Conservation (phyloP, 805 yeast genomes). For the Barnettozyma californica region DNA sequence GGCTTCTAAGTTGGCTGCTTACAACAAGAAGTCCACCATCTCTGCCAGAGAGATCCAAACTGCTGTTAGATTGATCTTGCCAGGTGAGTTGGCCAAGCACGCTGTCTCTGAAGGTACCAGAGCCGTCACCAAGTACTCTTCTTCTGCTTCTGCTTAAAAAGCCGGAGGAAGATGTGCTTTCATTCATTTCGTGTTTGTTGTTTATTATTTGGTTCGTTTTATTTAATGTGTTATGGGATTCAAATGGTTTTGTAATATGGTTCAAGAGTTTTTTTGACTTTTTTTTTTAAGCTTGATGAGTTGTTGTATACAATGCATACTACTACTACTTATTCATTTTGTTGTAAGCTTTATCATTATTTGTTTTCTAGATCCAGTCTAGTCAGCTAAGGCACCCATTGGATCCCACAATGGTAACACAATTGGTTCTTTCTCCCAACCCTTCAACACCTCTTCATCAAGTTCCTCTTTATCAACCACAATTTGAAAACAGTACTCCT, state of each 20-base stretch:
- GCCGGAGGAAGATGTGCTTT: conserved; percentile 2
- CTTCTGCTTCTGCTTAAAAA: conserved; percentile 47
- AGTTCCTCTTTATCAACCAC: conserved; percentile 53
- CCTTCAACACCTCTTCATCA: conserved; percentile 18
- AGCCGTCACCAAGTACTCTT: conserved; percentile 96
- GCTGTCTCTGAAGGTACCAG: conserved; percentile 99
- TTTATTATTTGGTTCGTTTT: conserved; percentile 10
- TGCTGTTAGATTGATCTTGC: conserved; percentile 96
- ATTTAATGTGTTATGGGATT: conserved; percentile 14
- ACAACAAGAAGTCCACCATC: conserved; percentile 97
- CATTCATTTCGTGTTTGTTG: conserved; percentile 9
- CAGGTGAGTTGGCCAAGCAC: conserved; percentile 98
- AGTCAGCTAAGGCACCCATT: conserved; percentile 63
- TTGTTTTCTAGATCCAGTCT: background rate
- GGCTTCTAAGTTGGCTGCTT: conserved; percentile 98
- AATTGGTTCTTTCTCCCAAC: conserved; percentile 38
- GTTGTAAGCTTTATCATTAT: no score
- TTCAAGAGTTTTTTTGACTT: background rate
- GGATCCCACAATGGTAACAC: conserved; percentile 76
- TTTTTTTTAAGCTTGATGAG: background rate
- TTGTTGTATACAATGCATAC: no score
- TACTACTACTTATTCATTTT: background rate
- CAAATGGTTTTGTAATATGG: conserved; percentile 10
- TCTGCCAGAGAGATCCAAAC: conserved; percentile 99
- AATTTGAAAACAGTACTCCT: conserved; percentile 70